Evolutionary conservation across 2,329 filamentous ascomycete species (phyloP).

Genomic region (Microcyclospora pomicola): DNA sequence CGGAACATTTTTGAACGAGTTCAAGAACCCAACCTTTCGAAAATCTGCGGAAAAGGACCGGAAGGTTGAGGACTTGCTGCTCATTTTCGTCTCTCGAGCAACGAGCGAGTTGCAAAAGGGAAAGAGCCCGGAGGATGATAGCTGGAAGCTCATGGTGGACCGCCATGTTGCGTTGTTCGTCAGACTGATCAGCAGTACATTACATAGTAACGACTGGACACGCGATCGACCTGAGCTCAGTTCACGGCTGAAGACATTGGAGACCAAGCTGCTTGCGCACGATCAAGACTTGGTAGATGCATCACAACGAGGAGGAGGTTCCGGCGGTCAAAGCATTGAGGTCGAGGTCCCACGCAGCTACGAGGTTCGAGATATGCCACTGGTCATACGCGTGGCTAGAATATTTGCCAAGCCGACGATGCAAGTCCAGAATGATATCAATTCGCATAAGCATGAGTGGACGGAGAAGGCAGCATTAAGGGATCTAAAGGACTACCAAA

Average conservation of each 20-base stretch:
- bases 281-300: constrained; percentile 72
- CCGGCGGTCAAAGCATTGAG: constrained; percentile 56
- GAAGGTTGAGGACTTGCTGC: constrained; percentile 76
- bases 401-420: constrained; percentile 72
- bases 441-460: constrained; percentile 67
- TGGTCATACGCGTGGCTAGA: constrained; percentile 73
- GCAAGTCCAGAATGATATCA: constrained; percentile 76
- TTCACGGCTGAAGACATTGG: constrained; percentile 62
- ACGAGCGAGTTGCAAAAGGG: constrained; percentile 79
- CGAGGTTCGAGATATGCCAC: constrained; percentile 91
- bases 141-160: constrained; percentile 84
- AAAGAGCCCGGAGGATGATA: constrained; percentile 64
- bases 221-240: constrained; percentile 76
- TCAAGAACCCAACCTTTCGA: constrained; percentile 77
- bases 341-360: constrained; percentile 72
- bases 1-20: constrained; percentile 82
- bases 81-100: constrained; percentile 93
- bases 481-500: constrained; percentile 88
- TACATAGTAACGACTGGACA: constrained; percentile 73
- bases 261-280: constrained; percentile 86
- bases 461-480: constrained; percentile 81
- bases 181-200: constrained; percentile 63
- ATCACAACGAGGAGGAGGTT: constrained; percentile 41
- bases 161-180: constrained; percentile 91
- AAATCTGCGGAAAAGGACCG: constrained; percentile 90